Evolutionary conservation across 1,284 basidiomycete species (phyloP), one percentile per base, ranked within the genome.

Genomic region (Malassezia brasiliensis): DNA sequence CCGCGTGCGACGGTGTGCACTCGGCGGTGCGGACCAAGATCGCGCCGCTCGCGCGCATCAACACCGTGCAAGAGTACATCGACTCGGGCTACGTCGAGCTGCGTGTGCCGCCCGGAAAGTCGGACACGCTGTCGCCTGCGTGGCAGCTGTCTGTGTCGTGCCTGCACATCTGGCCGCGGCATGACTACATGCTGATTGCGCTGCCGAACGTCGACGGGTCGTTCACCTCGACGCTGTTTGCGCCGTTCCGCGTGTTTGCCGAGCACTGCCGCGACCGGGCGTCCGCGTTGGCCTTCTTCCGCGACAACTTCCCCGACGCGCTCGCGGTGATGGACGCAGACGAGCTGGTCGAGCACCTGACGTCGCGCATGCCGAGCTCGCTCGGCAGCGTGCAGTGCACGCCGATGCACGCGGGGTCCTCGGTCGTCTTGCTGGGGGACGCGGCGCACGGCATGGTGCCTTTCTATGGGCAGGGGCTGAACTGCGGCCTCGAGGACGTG

Each of bases 181-280:
- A 91, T 76, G 87, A 88, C 48, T 96, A 96, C 80, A 98, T 98
- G 93, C 82, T 98, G 68, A 96, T 98, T 70, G 94, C 90, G 17
- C 83, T 98, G 49, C 90, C 93, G 62, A 98, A 73, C 49, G 35
- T 53, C 31, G 78, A 79, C 62, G 72, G 76, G 36, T 77, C 76
- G 8, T 79, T 81, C 66, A 80, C 79, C 0, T 75, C 78, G 77
- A 96, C 91, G 20, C 80, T 98, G 59, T 98, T 96, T 78, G 88
- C 89, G 52, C 90, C 90, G 17, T 85, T 83, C 62, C 71, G 79
- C 53, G 85, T 87, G 64, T 83, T 96, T 68, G 83, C 85, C 17
- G 50, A 66, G n/a, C 46, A 57, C 19, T 50, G 67, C 3, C 41
- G 54, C 22, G 47, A 46, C 4, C 30, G 28, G 22, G n/a, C 11